Conservation (phyloP, 345 rosid species). For the Psidium friedrichsthalianum region DNA sequence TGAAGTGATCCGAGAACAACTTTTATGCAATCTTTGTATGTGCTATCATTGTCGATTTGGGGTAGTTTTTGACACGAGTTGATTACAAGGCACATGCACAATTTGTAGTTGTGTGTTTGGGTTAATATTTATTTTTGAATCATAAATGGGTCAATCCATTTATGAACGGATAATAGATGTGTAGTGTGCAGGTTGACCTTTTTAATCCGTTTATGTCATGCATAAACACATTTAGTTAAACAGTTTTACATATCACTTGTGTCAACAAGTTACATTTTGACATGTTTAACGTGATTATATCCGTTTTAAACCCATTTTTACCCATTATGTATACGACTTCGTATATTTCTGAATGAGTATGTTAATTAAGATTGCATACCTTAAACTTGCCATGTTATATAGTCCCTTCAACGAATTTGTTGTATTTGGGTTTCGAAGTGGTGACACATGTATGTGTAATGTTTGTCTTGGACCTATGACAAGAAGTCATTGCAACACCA, state of each 20-base stretch:
- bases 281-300: not conserved
- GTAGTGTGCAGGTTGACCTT: not conserved
- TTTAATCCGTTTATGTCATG: not conserved
- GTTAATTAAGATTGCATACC: not conserved
- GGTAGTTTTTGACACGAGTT: not conserved
- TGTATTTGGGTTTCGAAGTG: not conserved
- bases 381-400: not conserved
- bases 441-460: not conserved
- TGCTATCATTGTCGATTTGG: not conserved
- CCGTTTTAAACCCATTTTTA: not conserved
- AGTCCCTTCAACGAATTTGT: not conserved
- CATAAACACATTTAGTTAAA: not conserved
- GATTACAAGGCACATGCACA: not conserved
- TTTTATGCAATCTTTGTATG: not conserved
- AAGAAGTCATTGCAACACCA: not conserved
- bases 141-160: not conserved
- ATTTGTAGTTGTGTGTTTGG: not conserved
- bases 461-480: not conserved
- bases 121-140: not conserved
- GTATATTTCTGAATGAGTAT: not conserved
- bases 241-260: not conserved
- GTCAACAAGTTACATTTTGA: not conserved
- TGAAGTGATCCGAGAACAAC: not conserved
- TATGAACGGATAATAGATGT: not conserved
- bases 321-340: not conserved